Conservation (phyloP, 208 protist genomes). For the Leptomonas seymouri region DNA sequence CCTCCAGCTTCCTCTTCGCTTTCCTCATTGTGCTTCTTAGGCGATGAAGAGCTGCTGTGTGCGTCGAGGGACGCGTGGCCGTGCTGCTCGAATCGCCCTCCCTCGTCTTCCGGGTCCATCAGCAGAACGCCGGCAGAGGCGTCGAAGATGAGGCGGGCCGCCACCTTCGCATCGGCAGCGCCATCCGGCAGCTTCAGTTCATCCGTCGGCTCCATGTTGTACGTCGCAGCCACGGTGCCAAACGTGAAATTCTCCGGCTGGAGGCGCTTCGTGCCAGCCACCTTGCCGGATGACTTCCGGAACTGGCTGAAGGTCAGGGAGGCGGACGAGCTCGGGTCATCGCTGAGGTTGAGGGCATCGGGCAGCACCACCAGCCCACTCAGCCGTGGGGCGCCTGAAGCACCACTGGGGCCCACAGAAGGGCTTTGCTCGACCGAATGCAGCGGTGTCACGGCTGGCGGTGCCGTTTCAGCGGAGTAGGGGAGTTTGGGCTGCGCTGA, state of each 20-base stretch:
- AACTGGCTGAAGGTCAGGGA: slow-evolving; percentile 27
- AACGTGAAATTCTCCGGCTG: slow-evolving; percentile 46
- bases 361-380: slow-evolving; percentile 31
- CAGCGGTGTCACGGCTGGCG: neutral
- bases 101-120: slow-evolving; percentile 60
- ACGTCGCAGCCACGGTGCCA: slow-evolving; percentile 43
- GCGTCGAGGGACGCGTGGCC: slow-evolving; percentile 11
- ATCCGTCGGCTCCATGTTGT: slow-evolving; percentile 48
- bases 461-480: neutral
- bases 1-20: slow-evolving; percentile 19
- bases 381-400: neutral
- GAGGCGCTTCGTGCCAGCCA: slow-evolving; percentile 10
- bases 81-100: slow-evolving; percentile 42
- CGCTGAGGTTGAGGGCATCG: slow-evolving; percentile 12
- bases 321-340: slow-evolving; percentile 2
- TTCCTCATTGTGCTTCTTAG: neutral
- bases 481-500: neutral
- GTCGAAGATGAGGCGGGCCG: slow-evolving; percentile 60
- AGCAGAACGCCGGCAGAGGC: slow-evolving; percentile 47
- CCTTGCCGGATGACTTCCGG: slow-evolving; percentile 6
- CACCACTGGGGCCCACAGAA: neutral
- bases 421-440: slow-evolving; percentile 8
- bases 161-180: slow-evolving; percentile 56
- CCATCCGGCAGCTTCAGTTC: slow-evolving; percentile 20
- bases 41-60: neutral